Percentiles rank a stretch among this genome's conserved stretches.
These are phyloP conservation scores for Scheffersomyces cryptocercus DNA, from an alignment of 1,139 yeast genomes.

Conservation along the genomic window DNA sequence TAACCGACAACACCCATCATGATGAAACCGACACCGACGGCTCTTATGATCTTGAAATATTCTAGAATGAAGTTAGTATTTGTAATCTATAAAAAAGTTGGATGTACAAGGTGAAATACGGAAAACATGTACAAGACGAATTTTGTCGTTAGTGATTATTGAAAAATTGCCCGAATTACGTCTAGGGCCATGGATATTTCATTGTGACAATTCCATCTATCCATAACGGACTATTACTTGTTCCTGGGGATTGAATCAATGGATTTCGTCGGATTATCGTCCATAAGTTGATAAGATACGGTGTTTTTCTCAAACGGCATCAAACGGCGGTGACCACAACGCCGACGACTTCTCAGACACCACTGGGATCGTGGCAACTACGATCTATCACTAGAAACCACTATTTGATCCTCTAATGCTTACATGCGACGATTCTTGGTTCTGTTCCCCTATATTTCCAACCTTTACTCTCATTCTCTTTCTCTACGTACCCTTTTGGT, in stretches of 20 bases:
- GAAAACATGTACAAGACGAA: not conserved
- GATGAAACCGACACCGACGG: slow-evolving; percentile 94
- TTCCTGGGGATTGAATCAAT: not conserved
- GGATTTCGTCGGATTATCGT: too few species aligned
- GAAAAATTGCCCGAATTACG: not conserved
- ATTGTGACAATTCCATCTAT: too few species aligned
- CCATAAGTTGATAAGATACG: too few species aligned
- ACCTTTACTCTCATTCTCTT: not conserved
- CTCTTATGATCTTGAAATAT: slow-evolving; percentile 84
- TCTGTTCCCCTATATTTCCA: not conserved
- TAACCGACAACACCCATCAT: slow-evolving; percentile 99
- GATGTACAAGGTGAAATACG: not conserved
- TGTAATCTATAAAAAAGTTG: not conserved
- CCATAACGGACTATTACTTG: not conserved
- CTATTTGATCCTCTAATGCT: too few species aligned
- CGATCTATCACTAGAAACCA: not conserved
- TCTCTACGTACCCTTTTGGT: slow-evolving; percentile 62
- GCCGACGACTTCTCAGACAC: not conserved
- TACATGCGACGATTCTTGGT: too few species aligned
- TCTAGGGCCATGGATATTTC: not conserved
- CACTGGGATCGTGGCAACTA: not conserved
- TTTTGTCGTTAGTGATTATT: not conserved
- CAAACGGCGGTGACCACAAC: too few species aligned
- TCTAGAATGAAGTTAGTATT: slow-evolving; percentile 48
- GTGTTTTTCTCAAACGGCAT: too few species aligned